Percentiles rank a stretch among this genome's conserved stretches.
Conservation (phyloP, 1,284 basidiomycete species). For the Naganishia sp. region DNA sequence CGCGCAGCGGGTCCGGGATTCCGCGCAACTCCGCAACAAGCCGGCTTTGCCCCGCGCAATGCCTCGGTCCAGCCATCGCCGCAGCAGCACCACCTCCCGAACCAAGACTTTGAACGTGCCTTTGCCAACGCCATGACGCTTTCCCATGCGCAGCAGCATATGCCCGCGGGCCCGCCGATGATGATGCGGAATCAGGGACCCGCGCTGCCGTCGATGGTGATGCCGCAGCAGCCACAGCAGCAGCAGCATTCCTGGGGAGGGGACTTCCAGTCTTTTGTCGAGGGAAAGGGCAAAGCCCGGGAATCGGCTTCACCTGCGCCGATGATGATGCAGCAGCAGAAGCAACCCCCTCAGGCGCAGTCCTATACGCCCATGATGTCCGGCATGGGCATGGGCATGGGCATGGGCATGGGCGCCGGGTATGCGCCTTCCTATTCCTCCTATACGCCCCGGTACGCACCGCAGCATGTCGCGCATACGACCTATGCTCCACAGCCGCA, state of each 20-base stretch:
- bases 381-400: constrained; percentile 27
- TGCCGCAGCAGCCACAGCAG: constrained; percentile 5
- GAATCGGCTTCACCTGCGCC: background rate
- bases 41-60: constrained; percentile 2
- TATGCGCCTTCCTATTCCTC: background rate
- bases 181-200: constrained; percentile 24
- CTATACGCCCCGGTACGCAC: background rate
- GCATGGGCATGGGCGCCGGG: constrained; percentile 26
- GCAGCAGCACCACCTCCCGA: constrained; percentile 10
- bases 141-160: background rate
- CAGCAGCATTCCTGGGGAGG: constrained; percentile 15
- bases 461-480: constrained; percentile 13
- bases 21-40: constrained; percentile 17
- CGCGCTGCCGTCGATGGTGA: background rate
- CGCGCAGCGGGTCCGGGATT: constrained; percentile 5
- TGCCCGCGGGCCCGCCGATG: constrained; percentile 6
- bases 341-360: constrained; percentile 1
- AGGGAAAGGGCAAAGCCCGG: constrained; percentile 14
- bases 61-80: background rate
- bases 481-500: constrained; percentile 1
- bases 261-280: constrained; percentile 21
- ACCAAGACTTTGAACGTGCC: constrained; percentile 9
- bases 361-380: background rate
- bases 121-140: constrained; percentile 22
- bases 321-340: background rate